Base-by-base conservation (phyloP, 1,139 yeast genomes). In the Yamadazyma kanchanaburiensis region DNA sequence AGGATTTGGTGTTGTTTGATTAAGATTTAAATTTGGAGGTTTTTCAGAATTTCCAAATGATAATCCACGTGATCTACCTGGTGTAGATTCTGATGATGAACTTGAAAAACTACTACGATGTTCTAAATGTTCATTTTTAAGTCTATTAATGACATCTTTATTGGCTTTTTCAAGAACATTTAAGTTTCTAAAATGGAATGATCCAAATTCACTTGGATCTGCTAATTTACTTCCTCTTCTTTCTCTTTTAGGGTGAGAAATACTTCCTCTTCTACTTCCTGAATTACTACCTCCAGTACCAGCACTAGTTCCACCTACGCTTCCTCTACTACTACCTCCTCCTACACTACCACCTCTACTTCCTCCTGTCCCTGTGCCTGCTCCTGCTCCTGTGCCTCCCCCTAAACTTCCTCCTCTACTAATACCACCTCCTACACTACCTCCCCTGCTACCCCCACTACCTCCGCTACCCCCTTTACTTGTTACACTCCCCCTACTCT, bases 131-230 rank as follows among this genome's bases (percentile, higher is more conserved):
- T 91, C 97, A 26, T 71, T 80, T 48, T 87, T 85, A 48, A 94
- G 70, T 40, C 95, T 64, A 48, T 85, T 85, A 37, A 94, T 86
- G 11, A 86, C 89, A 55, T 89, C 97, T 51, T 86, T 87, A 49
- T 94, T 94, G 12, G 96, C 97, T 48, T 84, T 85, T 46, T 91
- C 98, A 39, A 94, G 67, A 4, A 94, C 94, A 9, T 91, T 80
- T 39, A 94, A 62, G 52, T 94, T 94, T 45, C 96, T 71, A 58
- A 86, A 94, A 38, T 86, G 81, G 55, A 94, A 94, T 3, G 94
- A 81, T 0, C 99, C 99, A 70, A 91, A 94, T 46, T 89, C 97
- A 27, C 76, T 67, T 3, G 70, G 64, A 40, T 87, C 96, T 31
- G 82, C 83, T 37, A 85, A 57, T 41, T 85, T 64, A 53, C 84